A percentile compares a stretch with the other conserved stretches of the same genome.
Evolutionary conservation across 179 eudicot genomes (phyloP).

Genomic region (Spergularia azorica): DNA sequence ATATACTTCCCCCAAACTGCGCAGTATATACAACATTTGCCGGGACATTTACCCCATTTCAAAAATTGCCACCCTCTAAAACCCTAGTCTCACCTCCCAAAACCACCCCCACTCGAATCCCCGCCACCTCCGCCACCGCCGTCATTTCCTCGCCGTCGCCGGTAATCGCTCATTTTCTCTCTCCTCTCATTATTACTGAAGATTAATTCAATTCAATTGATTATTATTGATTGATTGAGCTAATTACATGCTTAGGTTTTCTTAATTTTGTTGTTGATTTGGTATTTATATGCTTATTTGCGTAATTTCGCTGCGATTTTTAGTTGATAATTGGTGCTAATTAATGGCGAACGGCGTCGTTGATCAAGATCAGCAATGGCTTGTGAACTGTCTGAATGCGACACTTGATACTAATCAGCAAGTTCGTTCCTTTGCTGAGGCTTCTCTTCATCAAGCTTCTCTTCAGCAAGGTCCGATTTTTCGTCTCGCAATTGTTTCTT

Average conservation of each 20-base stretch:
- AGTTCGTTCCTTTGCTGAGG: conserved; percentile 81
- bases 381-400: conserved; percentile 78
- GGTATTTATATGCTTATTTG: not conserved
- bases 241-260: not conserved
- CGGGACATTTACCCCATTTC: no score
- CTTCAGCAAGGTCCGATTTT: conserved; percentile 63
- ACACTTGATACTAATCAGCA: conserved; percentile 78
- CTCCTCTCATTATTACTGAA: no score
- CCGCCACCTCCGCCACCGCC: no score
- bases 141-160: no score
- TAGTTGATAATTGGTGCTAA: conserved; percentile 1
- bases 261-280: not conserved
- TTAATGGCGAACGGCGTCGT: conserved; percentile 39
- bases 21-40: no score
- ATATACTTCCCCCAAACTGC: no score
- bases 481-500: conserved; percentile 5
- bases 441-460: conserved; percentile 82
- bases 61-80: no score
- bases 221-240: not conserved
- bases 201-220: no score
- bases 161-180: no score
- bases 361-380: conserved; percentile 91
- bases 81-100: no score
- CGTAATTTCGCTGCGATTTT: not conserved
- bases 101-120: no score